Base-by-base conservation (phyloP, 2,329 filamentous ascomycete genomes). In the Mollisia scopiformis region DNA sequence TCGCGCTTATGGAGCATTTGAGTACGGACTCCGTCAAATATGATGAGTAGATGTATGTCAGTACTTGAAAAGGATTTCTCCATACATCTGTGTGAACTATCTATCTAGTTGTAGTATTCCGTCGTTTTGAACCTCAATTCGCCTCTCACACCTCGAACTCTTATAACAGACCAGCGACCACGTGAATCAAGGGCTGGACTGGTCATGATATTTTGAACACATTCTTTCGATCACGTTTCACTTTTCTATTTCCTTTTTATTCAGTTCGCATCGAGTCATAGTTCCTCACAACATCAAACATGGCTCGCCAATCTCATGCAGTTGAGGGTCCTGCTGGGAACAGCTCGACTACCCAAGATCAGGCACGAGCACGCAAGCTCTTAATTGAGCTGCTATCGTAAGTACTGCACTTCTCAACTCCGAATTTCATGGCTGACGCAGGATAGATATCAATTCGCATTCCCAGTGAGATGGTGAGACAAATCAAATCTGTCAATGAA, bases 391-490 rank as follows among this genome's bases (percentile, higher is more conserved):
- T 53, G 21, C 50, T 53, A 25, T 31, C 50, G 27, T 51, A 31
- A 31, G 47, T 51, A 31, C n/a, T 21, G 1, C 47, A 51, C 14
- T 1, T 13, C n/a, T 4, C 7, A 3, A 2, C 4, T 51, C 25
- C 6, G 19, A 7, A 33, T 6, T 27, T 2, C 47, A 10, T 51
- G 6, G 47, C 47, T 51, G 19, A 51, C 25, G 11, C 8, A 4
- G n/a, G 13, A 6, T 30, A 51, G 47, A 33, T 35, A 53, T 53
- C 57, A 59, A 54, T 59, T 59, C 41, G 50, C 57, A 23, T 54
- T 35, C 27, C 57, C 57, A 16, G 57, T 59, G 3, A 31, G 30
- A 28, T 59, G 58, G 58, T 60, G 35, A 43, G 57, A n/a, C 14
- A 6, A 31, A 33, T 16, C 7, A 21, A n/a, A 19, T 11, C n/a